Base-by-base conservation (phyloP, 1,139 yeast species). In the Hanseniaspora sp. region DNA sequence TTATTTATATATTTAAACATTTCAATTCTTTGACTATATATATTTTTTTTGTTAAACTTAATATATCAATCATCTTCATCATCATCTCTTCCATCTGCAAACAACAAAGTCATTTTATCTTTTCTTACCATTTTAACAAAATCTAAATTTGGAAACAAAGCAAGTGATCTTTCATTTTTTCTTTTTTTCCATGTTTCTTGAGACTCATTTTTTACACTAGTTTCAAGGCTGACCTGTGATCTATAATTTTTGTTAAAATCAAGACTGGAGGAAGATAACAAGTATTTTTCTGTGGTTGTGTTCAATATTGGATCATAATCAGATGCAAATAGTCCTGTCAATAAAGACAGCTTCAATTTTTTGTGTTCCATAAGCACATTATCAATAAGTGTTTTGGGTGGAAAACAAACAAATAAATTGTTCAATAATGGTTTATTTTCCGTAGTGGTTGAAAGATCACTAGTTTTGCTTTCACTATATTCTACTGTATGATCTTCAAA, bases 81-180 rank as follows among this genome's bases (percentile, higher is more conserved):
- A 8, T 29, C 39, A 46, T 41, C 55, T 46, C 55, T 52, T 11
- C 43, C 51, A 38, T 52, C 55, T 5, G 40, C 8, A 18, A 46
- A 52, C 23, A 52, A 18, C 38, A 52, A 31, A 6, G 43, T 46
- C 1, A 39, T 34, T 29, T 46, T 46, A 29, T 52, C 55, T 35
- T 41, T 34, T 34, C 51, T 46, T 7, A 46, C 45, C 46, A 46
- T 46, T 17, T 41, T 34, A 8, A 52, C 9, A 35, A 40, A 46
- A 13, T 35, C 46, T 3, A 30, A 17, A 17, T 46, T 33, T 9
- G 55, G 55, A 40, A 52, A 39, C 11, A 41, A 41, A 37, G 3
- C 29, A 29, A 33, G 23, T 39, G 33, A 15, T 31, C 44, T 28
- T 35, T 7, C n/a, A 29, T 18, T 11, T 43, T 29, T 13, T 43